These are phyloP conservation scores for Trichoderma lentiforme DNA, from an alignment of 2,329 filamentous ascomycete species.

Conservation along the genomic window DNA sequence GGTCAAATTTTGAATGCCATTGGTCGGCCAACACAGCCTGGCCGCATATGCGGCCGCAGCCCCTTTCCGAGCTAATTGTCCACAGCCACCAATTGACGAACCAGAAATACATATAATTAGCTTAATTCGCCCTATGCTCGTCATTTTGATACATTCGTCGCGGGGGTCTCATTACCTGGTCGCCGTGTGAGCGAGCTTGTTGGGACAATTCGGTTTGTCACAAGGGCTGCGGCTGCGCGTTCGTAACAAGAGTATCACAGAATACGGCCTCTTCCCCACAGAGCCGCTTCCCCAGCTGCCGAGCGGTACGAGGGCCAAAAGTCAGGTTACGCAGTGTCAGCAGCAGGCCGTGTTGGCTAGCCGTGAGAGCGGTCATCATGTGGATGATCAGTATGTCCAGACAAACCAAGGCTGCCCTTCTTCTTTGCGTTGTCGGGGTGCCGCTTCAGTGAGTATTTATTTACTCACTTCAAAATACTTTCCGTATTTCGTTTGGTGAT, in stretches of 20 bases:
- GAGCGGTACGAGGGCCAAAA: background rate
- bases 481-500: background rate
- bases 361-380: background rate
- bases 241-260: background rate
- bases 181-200: background rate
- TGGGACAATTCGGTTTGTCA: background rate
- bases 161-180: background rate
- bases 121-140: background rate
- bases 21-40: conserved; percentile 22
- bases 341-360: conserved; percentile 19
- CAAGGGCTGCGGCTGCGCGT: background rate
- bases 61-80: conserved; percentile 1
- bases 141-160: background rate
- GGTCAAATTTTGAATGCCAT: background rate
- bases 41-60: conserved; percentile 29
- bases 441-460: background rate
- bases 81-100: conserved; percentile 16
- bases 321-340: conserved; percentile 19
- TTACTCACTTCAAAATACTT: background rate
- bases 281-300: background rate
- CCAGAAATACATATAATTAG: background rate
- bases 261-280: background rate
- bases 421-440: background rate
- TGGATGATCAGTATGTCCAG: background rate
- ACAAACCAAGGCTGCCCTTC: background rate